Conservation (phyloP, 2,329 filamentous ascomycete species). For the Teratosphaeria viscida region DNA sequence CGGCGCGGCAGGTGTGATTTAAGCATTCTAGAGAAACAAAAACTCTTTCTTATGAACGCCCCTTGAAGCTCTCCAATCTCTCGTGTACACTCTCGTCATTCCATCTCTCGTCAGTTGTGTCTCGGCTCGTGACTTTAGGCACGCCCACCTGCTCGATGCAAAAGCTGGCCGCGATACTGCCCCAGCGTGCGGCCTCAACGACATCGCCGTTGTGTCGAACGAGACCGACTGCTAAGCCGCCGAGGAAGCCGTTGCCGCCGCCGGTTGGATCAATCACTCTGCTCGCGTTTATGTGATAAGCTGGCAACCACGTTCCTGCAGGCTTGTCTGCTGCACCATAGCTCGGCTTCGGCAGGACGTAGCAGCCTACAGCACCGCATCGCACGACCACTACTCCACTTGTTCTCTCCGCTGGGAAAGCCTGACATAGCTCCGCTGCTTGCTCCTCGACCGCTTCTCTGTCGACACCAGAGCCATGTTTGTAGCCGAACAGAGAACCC, state of each 20-base stretch:
- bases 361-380: slow-evolving; percentile 61
- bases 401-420: neutral
- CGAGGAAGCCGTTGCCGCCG: slow-evolving; percentile 82
- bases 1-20: neutral
- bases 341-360: slow-evolving; percentile 24
- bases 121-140: slow-evolving; percentile 42
- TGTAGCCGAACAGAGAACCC: slow-evolving; percentile 64
- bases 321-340: neutral
- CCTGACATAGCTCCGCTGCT: slow-evolving; percentile 20
- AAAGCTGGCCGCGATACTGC: slow-evolving; percentile 75
- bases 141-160: slow-evolving; percentile 91
- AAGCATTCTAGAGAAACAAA: neutral
- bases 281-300: slow-evolving; percentile 49
- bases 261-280: slow-evolving; percentile 86
- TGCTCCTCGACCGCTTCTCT: slow-evolving; percentile 32
- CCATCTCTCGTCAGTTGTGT: slow-evolving; percentile 32
- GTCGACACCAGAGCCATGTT: slow-evolving; percentile 20
- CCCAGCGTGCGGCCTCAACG: slow-evolving; percentile 66
- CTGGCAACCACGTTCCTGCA: slow-evolving; percentile 54
- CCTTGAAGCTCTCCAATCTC: slow-evolving; percentile 29
- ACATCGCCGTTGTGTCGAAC: slow-evolving; percentile 44
- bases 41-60: neutral
- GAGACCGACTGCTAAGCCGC: slow-evolving; percentile 48
- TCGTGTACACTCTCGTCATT: slow-evolving; percentile 34
- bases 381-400: slow-evolving; percentile 54